Base-by-base conservation (phyloP, 805 yeast genomes). In the Saccharomycopsis sp. region DNA sequence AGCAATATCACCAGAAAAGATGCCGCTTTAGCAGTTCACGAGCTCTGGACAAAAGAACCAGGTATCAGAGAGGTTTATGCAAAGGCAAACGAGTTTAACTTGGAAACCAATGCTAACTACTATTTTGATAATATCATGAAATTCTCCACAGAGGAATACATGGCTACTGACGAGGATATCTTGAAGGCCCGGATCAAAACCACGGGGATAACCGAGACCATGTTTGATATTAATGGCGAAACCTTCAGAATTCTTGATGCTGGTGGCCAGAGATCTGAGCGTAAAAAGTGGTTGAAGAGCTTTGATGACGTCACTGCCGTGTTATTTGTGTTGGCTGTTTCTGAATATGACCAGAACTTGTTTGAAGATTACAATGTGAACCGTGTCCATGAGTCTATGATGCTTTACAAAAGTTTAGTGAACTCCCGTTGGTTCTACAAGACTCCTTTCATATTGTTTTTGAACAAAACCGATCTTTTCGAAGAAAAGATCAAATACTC, bases 241-340 rank as follows among this genome's bases (percentile, higher is more conserved):
- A 81, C 78, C 63, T 85, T 92, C 69, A 84, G 83, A 66, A 89
- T 94, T 49, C 74, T 91, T 51, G 99, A 94, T 76, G 98, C 97
- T 2, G 99, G 99, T 63, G 97, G 97, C 1, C 99, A 94, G 72
- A 78, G 99, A 66, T 84, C 96, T 2, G 99, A 94, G 74, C 84
- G 99, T 56, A 89, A 88, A 68, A 93, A 92, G 70, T 92, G 97
- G 97, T 88, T 92, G 62, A 97, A 91, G 68, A 89, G 96, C 68
- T 92, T 92, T 72, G 94, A 92, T 67, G 89, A 87, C 62, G 88
- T 93, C 54, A 87, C 96, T 0, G 88, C 96, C 2, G 86, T 96
- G 0, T 70, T 93, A 44, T 94, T 90, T 70, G 97, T 93, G 5
- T 79, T 88, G 19, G 97, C 97, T 0, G 84, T 90, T 24, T 83